Base-by-base conservation (phyloP, 108 stramenopile genomes). In the Pseudonitzschia multiseries region DNA sequence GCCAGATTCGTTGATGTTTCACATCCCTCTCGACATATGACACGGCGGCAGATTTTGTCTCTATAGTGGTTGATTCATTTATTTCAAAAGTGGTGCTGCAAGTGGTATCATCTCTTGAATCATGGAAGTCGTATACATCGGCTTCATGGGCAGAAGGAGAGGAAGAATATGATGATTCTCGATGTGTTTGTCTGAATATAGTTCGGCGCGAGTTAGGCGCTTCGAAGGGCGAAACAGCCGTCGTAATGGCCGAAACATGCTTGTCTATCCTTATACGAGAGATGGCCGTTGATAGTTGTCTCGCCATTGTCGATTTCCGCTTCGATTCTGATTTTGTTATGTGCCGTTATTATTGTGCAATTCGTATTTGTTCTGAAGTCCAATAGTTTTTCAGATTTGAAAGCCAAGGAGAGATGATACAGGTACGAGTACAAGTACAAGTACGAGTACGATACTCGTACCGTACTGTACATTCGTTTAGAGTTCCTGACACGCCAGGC, bases 1-100 rank as follows among this genome's bases (percentile, higher is more conserved):
- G 67, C 77, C 77, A 78, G 28, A 78, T 66, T 72, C 77, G 65
- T 24, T 78, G 71, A 29, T 78, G 77, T 32, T 51, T 46, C 18
- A 41, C 21, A n/a, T 68, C 26, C 2, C 43, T 21, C 9, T 62
- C 61, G 36, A 62, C 32, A 33, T 14, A 40, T 17, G 61, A 40
- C 18, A 40, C 61, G 36, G 61, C 33, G 36, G 33, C 61, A 21
- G 61, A 56, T 56, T 26, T 56, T 10, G 26, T 33, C 13, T 26
- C 61, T 5, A 17, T 33, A 31, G 8, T 15, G 5, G 8, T 62
- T 2, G 5, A 5, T 40, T 29, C 31, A 62, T 14, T 26, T n/a
- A 12, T 13, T 17, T 12, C 29, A 62, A 29, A 33, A 62, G 14
- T 14, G 15, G 12, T 62, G 29, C 31, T 40, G 12, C 10, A 10